Base-by-base conservation (phyloP, 2,329 filamentous ascomycete species). In the Cercospora nicotianae region DNA sequence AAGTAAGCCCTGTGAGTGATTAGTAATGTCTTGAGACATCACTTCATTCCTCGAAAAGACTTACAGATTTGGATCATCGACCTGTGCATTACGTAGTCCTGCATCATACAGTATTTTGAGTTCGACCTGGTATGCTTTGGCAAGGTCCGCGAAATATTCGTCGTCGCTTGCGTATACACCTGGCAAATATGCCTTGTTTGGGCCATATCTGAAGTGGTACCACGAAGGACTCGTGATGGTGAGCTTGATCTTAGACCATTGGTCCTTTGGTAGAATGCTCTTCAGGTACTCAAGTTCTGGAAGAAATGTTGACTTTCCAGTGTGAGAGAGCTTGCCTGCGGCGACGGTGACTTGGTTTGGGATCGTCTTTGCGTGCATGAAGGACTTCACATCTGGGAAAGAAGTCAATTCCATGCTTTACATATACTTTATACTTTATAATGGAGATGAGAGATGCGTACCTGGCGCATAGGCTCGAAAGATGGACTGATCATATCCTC, bases 201-300 rank as follows among this genome's bases (percentile, higher is more conserved):
- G 83, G 77, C 86, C 84, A 76, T 88, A 87, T 60, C 88, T 84
- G 75, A 90, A 82, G 78, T 92, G 89, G 76, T 91, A 91, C 75
- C 76, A 77, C 10, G 74, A 75, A 1, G 76, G 76, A n/a, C 68
- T 72, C 2, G 76, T 76, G 18, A 77, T 68, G 5, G 76, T 77
- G 36, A 77, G 70, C 65, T 81, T 91, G 90, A 73, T 86, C 70
- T 90, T 87, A 70, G 87, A 86, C 74, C 89, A 86, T 64, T 87
- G 81, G 31, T 88, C 86, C 26, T 87, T 81, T 0, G 89, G 85
- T 0, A 91, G 83, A 8, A 86, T 77, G 60, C 79, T 83, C 75
- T 88, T 87, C 63, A 91, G 81, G 65, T 85, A 85, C 68, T 87
- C 84, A 72, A 88, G 86, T 75, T 90, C 85, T 39, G 85, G 84